These are phyloP conservation scores for Stachybotrys elegans DNA, from an alignment of 2,329 filamentous ascomycete species.

Conservation along the genomic window DNA sequence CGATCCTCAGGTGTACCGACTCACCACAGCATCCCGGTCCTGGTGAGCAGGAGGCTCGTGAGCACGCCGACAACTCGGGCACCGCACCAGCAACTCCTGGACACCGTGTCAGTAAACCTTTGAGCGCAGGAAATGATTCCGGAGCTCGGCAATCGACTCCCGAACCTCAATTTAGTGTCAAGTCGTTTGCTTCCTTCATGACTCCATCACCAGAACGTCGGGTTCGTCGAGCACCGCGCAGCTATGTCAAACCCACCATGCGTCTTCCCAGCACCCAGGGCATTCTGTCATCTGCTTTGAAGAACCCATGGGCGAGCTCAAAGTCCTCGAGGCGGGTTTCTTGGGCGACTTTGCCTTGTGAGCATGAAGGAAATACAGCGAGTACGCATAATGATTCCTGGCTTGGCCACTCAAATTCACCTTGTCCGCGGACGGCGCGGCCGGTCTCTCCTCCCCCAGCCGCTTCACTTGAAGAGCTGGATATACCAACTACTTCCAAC, in stretches of 20 bases:
- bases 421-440: slow-evolving; percentile 8
- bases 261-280: slow-evolving; percentile 26
- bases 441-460: slow-evolving; percentile 40
- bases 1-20: not conserved
- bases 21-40: too few relatives aligned
- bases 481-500: slow-evolving; percentile 26
- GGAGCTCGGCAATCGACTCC: slow-evolving; percentile 30
- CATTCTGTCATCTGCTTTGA: slow-evolving; percentile 28
- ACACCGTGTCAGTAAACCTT: too few relatives aligned
- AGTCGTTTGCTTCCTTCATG: slow-evolving; percentile 48
- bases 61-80: too few relatives aligned
- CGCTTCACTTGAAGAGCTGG: slow-evolving; percentile 26
- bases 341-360: slow-evolving; percentile 29
- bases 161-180: slow-evolving; percentile 43
- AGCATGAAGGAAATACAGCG: slow-evolving; percentile 11
- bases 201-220: slow-evolving; percentile 40
- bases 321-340: slow-evolving; percentile 26
- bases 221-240: slow-evolving; percentile 10
- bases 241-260: slow-evolving; percentile 15
- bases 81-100: too few relatives aligned
- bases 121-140: too few relatives aligned
- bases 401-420: slow-evolving; percentile 4
- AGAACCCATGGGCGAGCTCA: slow-evolving; percentile 24
- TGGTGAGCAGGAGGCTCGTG: too few relatives aligned
- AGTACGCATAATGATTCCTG: too few relatives aligned